phyloP scores from a whole-genome alignment of 345 rosid species.

The Eutrema japonicum region DNA sequence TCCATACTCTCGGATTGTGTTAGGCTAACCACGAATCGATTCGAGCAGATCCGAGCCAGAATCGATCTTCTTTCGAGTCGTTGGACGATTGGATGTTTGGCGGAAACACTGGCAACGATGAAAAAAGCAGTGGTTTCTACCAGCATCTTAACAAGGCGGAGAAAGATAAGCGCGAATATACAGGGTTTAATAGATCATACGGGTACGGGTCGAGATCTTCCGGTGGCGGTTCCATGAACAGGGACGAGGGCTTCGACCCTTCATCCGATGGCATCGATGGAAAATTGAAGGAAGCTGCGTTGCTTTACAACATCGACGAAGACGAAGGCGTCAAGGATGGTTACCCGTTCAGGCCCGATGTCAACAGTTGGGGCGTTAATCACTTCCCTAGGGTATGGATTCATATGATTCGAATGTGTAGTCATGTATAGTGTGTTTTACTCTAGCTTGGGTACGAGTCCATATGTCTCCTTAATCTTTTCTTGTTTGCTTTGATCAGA shows the following conservation, averaged over 20 bases:
- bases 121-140: constrained; percentile 39
- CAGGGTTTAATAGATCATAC: constrained; percentile 6
- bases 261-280: constrained; percentile 56
- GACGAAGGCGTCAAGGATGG: constrained; percentile 39
- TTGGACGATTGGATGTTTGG: constrained; percentile 52
- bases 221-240: background rate
- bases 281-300: constrained; percentile 53
- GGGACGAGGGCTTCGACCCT: constrained; percentile 41
- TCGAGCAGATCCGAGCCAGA: background rate
- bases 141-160: constrained; percentile 48
- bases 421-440: background rate
- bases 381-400: constrained; percentile 50
- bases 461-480: background rate
- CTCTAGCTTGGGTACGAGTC: background rate
- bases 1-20: background rate
- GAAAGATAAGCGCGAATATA: constrained; percentile 40
- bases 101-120: constrained; percentile 37
- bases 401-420: constrained; percentile 9
- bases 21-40: constrained; percentile 17
- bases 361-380: constrained; percentile 27
- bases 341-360: constrained; percentile 56
- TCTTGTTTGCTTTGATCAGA: constrained; percentile 13
- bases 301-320: constrained; percentile 42
- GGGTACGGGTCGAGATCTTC: constrained; percentile 25
- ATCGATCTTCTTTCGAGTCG: constrained; percentile 40